A percentile compares a stretch with the other conserved stretches of the same genome.
These are phyloP conservation scores for Cryphonectria nitschkei DNA, from an alignment of 2,329 filamentous ascomycete genomes.

Conservation along the genomic window DNA sequence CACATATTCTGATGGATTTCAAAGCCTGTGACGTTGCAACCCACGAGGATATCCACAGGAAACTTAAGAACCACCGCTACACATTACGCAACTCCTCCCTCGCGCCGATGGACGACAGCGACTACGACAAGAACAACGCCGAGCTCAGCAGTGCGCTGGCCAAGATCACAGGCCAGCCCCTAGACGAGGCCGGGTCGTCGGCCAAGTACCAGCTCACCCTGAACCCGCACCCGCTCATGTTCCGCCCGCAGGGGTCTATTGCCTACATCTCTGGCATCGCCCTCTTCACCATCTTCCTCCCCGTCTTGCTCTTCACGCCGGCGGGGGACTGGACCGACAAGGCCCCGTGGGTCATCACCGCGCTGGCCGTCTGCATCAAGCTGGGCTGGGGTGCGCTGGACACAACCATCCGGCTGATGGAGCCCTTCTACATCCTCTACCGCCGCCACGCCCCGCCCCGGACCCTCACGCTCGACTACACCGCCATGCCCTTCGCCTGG, in stretches of 20 bases:
- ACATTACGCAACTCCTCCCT: slow-evolving; percentile 72
- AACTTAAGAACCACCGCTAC: slow-evolving; percentile 68
- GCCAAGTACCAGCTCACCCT: slow-evolving; percentile 52
- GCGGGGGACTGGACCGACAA: slow-evolving; percentile 60
- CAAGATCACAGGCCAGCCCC: neutral
- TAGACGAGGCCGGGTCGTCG: neutral
- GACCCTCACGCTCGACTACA: slow-evolving; percentile 73
- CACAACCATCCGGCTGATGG: slow-evolving; percentile 71
- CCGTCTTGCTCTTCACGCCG: slow-evolving; percentile 63
- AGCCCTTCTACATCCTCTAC: slow-evolving; percentile 74
- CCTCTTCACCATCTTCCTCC: slow-evolving; percentile 61
- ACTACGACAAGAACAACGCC: slow-evolving; percentile 1
- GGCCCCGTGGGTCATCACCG: slow-evolving; percentile 68
- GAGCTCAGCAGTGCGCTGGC: neutral
- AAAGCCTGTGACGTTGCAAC: slow-evolving; percentile 70
- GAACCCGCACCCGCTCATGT: slow-evolving; percentile 71
- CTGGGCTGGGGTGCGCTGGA: slow-evolving; percentile 71
- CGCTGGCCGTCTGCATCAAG: slow-evolving; percentile 68
- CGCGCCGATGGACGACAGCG: slow-evolving; percentile 62
- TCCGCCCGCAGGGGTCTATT: slow-evolving; percentile 62
- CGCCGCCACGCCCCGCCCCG: slow-evolving; percentile 66
- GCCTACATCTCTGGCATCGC: slow-evolving; percentile 63
- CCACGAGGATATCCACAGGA: slow-evolving; percentile 68
- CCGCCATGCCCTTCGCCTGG: slow-evolving; percentile 69
- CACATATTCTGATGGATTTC: slow-evolving; percentile 60